Evolutionary conservation across 2,329 filamentous ascomycete genomes (phyloP).

Genomic region (Bipolaris oryzae): DNA sequence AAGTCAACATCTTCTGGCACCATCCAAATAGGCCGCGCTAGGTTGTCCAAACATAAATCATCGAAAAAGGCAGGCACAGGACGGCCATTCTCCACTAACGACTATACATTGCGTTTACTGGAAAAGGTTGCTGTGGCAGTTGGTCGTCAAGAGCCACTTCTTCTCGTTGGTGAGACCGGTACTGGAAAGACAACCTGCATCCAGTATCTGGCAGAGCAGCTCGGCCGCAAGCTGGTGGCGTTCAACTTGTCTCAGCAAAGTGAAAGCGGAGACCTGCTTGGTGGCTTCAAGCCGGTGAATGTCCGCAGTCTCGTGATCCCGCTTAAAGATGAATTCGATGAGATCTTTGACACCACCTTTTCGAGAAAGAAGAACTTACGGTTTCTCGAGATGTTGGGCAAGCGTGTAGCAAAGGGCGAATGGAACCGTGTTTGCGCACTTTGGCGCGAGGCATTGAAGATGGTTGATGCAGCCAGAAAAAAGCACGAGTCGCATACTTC

Average conservation of each 20-base stretch:
- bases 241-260: constrained; percentile 98
- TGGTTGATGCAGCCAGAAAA: constrained; percentile 67
- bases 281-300: constrained; percentile 96
- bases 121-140: constrained; percentile 88
- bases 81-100: constrained; percentile 84
- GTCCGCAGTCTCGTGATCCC: constrained; percentile 85
- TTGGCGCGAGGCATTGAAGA: constrained; percentile 86
- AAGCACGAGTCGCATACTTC: constrained; percentile 51
- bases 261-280: constrained; percentile 92
- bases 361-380: constrained; percentile 81
- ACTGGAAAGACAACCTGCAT: constrained; percentile 97
- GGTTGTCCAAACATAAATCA: constrained; percentile 51
- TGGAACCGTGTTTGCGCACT: constrained; percentile 87
- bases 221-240: constrained; percentile 85
- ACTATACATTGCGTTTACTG: constrained; percentile 79
- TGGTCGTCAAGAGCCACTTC: constrained; percentile 81
- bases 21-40: constrained; percentile 51
- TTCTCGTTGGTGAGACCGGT: constrained; percentile 98
- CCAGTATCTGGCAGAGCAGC: constrained; percentile 83
- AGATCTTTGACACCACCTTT: constrained; percentile 86
- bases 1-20: constrained; percentile 36
- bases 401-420: constrained; percentile 78
- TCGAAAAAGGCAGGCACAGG: constrained; percentile 47
- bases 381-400: constrained; percentile 80
- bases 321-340: constrained; percentile 90